phyloP scores from a whole-genome alignment of 495 filamentous ascomycete genomes.

The Podospora didyma region DNA sequence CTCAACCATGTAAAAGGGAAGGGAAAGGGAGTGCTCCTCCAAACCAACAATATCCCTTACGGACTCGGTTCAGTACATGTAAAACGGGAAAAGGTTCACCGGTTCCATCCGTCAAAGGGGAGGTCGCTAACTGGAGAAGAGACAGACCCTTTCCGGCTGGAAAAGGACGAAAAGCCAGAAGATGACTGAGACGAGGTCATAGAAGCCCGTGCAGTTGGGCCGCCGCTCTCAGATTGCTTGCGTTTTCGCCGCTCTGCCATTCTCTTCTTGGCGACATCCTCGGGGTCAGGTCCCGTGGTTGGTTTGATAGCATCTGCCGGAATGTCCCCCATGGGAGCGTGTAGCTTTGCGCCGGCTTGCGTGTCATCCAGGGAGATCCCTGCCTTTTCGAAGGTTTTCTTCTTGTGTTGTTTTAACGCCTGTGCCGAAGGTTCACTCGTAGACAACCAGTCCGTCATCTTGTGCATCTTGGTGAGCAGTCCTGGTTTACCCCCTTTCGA shows the following conservation, averaged over 20 bases:
- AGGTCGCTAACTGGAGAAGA: neutral
- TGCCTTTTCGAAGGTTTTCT: constrained; percentile 31
- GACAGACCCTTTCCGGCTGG: constrained; percentile 5
- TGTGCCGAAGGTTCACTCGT: constrained; percentile 39
- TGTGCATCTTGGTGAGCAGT: constrained; percentile 18
- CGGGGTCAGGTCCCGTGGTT: constrained; percentile 24
- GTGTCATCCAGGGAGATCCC: constrained; percentile 27
- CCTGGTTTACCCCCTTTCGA: neutral
- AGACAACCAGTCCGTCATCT: constrained; percentile 38
- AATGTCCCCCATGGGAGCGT: constrained; percentile 32
- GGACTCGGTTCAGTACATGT: too few relatives aligned
- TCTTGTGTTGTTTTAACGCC: constrained; percentile 35
- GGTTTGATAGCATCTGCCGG: constrained; percentile 32
- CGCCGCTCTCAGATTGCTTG: neutral
- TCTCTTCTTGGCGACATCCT: constrained; percentile 29
- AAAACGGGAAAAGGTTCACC: too few relatives aligned
- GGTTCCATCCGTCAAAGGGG: neutral
- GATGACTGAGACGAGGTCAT: neutral
- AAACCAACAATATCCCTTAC: too few relatives aligned
- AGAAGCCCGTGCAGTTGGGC: neutral
- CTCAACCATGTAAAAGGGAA: neutral
- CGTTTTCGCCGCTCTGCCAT: constrained; percentile 16
- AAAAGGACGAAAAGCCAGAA: constrained; percentile 2
- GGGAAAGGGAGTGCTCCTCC: too few relatives aligned
- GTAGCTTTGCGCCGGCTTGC: constrained; percentile 28